Evolutionary conservation across 106 monocot species (phyloP).

Genomic region (Apostasia ramifera): DNA sequence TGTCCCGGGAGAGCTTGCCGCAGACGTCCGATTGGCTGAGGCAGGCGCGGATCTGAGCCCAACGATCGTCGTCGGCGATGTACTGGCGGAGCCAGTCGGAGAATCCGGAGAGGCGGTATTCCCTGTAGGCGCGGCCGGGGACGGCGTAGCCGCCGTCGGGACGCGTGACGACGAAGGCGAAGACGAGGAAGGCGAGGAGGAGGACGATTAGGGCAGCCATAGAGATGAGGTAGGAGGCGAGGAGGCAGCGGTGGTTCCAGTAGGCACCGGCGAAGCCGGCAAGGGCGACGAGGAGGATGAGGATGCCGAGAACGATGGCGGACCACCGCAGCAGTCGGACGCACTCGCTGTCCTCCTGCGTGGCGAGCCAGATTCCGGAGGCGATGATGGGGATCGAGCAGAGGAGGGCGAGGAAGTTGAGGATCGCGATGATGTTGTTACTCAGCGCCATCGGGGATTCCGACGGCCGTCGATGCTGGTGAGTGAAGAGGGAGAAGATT

Average conservation of each 20-base stretch:
- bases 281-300: slow-evolving; percentile 88
- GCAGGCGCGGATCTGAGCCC: slow-evolving; percentile 63
- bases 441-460: slow-evolving; percentile 52
- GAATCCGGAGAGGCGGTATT: slow-evolving; percentile 66
- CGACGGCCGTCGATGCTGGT: background rate
- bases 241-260: slow-evolving; percentile 73
- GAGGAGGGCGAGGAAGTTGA: slow-evolving; percentile 71
- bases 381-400: slow-evolving; percentile 78
- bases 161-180: slow-evolving; percentile 72
- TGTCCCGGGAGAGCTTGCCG: slow-evolving; percentile 28
- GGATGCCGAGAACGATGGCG: slow-evolving; percentile 67
- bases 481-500: background rate
- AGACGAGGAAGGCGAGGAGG: slow-evolving; percentile 61
- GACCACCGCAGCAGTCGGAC: slow-evolving; percentile 64
- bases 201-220: slow-evolving; percentile 79
- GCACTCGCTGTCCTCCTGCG: slow-evolving; percentile 54
- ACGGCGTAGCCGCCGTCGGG: slow-evolving; percentile 47
- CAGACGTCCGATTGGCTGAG: slow-evolving; percentile 43
- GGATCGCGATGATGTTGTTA: slow-evolving; percentile 69
- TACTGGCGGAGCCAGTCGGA: slow-evolving; percentile 63
- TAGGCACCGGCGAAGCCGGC: slow-evolving; percentile 86
- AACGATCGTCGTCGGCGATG: slow-evolving; percentile 25
- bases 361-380: slow-evolving; percentile 74
- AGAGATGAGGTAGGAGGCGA: slow-evolving; percentile 67
- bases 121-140: slow-evolving; percentile 52